These are phyloP conservation scores for Trametopsis cervina DNA, from an alignment of 768 basidiomycete species.

Conservation along the genomic window DNA sequence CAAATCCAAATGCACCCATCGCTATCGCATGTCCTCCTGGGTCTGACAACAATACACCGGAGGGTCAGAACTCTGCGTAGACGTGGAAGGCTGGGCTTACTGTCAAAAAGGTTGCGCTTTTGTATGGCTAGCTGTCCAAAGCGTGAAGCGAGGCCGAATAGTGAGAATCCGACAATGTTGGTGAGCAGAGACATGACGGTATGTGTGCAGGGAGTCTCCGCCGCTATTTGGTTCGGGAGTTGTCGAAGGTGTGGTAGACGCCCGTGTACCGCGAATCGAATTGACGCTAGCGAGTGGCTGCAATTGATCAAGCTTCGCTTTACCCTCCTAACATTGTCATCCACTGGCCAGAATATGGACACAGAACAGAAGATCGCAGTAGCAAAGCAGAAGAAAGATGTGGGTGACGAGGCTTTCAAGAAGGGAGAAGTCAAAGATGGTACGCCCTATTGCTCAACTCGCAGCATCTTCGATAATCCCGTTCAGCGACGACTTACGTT, in stretches of 20 bases:
- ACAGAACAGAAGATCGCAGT: conserved; percentile 43
- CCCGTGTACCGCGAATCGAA: neutral
- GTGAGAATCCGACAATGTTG: conserved; percentile 70
- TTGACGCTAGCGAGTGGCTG: too few species aligned
- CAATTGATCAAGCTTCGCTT: too few species aligned
- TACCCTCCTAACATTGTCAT: too few species aligned
- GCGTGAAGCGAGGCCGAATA: conserved; percentile 77
- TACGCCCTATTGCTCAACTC: conserved; percentile 14
- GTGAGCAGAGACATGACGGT: conserved; percentile 53
- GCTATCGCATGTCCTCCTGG: conserved; percentile 63
- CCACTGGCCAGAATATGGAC: conserved; percentile 7
- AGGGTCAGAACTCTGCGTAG: neutral
- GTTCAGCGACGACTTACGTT: conserved; percentile 5
- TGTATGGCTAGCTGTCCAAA: conserved; percentile 86
- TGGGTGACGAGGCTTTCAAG: conserved; percentile 30
- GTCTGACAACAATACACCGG: conserved; percentile 36
- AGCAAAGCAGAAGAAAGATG: conserved; percentile 41
- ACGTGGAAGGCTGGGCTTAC: conserved; percentile 38
- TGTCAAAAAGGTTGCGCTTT: conserved; percentile 68
- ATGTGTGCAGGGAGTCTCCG: conserved; percentile 3
- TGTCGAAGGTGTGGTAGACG: neutral
- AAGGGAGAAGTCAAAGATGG: conserved; percentile 24
- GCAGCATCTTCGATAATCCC: neutral
- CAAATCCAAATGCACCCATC: conserved; percentile 62
- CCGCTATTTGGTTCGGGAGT: conserved; percentile 3